Evolutionary conservation across 495 filamentous ascomycete species (phyloP), one percentile per base, ranked within the genome.

Genomic region (Penicillium cinerascens): DNA sequence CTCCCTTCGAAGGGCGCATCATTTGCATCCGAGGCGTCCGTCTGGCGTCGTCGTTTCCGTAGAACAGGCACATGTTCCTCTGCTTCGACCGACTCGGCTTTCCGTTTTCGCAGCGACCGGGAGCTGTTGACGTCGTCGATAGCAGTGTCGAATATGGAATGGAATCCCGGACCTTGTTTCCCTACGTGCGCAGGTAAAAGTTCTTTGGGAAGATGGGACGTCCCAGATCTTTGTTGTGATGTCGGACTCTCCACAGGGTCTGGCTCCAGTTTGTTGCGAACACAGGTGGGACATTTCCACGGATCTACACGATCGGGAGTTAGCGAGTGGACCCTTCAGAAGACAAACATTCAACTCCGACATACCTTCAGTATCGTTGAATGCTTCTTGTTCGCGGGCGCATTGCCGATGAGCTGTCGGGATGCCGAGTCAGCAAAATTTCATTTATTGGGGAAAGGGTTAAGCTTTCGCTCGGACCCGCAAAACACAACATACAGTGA

Each of bases 41-140:
- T 68, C 55, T 69, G 74, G 15, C 75, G 70, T 29, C 64, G 63
- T 50, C 77, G 66, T 50, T 80, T 81, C 25, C 72, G 68, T 33
- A 79, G 67, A 16, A 73, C 64, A 40, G 73, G 68, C 0, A 60
- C 59, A 43, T 75, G 69, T 37, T 82, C 82, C 42, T 84, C 82
- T 8, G 71, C 66, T 46, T 82, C 81, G 10, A 69, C 71, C 13
- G 78, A 73, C 18, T 82, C 80, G 27, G 81, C 75, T 70, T 96
- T 96, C 40, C 93, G 83, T 69, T 97, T 97, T 46, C 92, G 82
- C 45, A 97, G 72, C 41, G 89, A 82, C 46, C 91, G 85, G 3
- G 91, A 91, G 40, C 91, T 91, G 67, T 95, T 89, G 73, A 92
- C 89, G 44, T 91, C 89, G 47, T 87, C 82, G 26, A 91, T 79